Conservation (phyloP, 1,284 basidiomycete genomes). For the Neolentinus lepideus region DNA sequence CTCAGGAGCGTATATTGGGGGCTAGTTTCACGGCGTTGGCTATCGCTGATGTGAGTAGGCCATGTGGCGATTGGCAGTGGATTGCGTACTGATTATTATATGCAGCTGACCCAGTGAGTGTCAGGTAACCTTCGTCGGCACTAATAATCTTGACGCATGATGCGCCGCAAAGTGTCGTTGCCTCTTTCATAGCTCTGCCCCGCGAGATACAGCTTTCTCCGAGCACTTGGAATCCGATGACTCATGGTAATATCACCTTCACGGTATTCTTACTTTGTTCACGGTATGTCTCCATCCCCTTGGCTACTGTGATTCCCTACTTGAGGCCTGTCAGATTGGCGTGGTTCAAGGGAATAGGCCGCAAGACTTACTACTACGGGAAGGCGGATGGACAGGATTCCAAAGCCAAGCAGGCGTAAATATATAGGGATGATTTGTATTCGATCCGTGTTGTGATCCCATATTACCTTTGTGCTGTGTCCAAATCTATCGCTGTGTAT, state of each 20-base stretch:
- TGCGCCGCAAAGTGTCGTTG: conserved; percentile 41
- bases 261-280: conserved; percentile 46
- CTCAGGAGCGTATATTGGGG: conserved; percentile 67
- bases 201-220: conserved; percentile 42
- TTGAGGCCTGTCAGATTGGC: neutral
- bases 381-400: neutral
- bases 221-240: conserved; percentile 58
- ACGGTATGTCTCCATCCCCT: conserved; percentile 34
- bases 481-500: no score
- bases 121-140: neutral
- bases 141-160: neutral
- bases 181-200: conserved; percentile 53
- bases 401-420: no score
- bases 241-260: conserved; percentile 69
- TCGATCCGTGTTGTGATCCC: no score
- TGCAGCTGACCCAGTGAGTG: conserved; percentile 49
- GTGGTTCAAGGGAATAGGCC: conserved; percentile 4
- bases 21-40: conserved; percentile 58
- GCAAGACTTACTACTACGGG: conserved; percentile 1
- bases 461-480: no score
- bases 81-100: conserved; percentile 17
- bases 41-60: conserved; percentile 58
- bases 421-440: no score
- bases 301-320: neutral
- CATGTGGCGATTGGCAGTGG: neutral